A percentile compares a stretch with the other conserved stretches of the same genome.
These are phyloP conservation scores for Pythium periplocum DNA, from an alignment of 352 stramenopile genomes.

Conservation along the genomic window DNA sequence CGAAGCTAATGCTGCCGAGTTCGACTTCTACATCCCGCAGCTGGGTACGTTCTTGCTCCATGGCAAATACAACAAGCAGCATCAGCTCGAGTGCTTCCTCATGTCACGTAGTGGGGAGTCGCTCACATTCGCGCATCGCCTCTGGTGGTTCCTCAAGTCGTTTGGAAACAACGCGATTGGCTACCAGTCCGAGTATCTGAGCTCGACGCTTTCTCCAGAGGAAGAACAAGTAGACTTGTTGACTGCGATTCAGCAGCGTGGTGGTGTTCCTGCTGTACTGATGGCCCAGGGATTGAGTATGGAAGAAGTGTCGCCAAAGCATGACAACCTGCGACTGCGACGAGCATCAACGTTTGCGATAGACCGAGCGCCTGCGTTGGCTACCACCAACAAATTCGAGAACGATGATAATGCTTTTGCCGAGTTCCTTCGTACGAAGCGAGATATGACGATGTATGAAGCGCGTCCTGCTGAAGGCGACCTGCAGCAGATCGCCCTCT, in stretches of 20 bases:
- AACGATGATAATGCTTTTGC: conserved; percentile 54
- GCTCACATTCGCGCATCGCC: conserved; percentile 78
- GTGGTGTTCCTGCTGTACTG: conserved; percentile 60
- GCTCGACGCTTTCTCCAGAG: conserved; percentile 44
- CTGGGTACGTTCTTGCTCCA: conserved; percentile 84
- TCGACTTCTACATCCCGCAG: conserved; percentile 90
- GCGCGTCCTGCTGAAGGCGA: conserved; percentile 56
- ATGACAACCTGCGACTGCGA: conserved; percentile 41
- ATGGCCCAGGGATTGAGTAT: conserved; percentile 71
- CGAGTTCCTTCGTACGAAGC: conserved; percentile 41
- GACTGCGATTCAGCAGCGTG: conserved; percentile 55
- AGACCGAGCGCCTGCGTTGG: conserved; percentile 28
- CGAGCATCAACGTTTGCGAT: conserved; percentile 57
- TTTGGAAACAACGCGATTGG: conserved; percentile 61
- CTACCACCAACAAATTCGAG: conserved; percentile 22
- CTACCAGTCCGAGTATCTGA: conserved; percentile 77
- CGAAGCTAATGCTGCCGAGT: conserved; percentile 50
- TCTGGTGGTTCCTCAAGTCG: conserved; percentile 86
- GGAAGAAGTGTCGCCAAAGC: conserved; percentile 56
- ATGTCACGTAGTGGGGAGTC: conserved; percentile 77
- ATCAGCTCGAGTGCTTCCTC: conserved; percentile 83
- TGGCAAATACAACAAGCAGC: conserved; percentile 79
- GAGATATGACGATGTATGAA: conserved; percentile 47
- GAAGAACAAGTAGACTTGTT: conserved; percentile 64
- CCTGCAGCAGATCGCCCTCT: conserved; percentile 54